A percentile compares a stretch with the other conserved stretches of the same genome.
These are phyloP conservation scores for Solanum megistacrolobum DNA, from an alignment of 257 asterid genomes.

Conservation along the genomic window DNA sequence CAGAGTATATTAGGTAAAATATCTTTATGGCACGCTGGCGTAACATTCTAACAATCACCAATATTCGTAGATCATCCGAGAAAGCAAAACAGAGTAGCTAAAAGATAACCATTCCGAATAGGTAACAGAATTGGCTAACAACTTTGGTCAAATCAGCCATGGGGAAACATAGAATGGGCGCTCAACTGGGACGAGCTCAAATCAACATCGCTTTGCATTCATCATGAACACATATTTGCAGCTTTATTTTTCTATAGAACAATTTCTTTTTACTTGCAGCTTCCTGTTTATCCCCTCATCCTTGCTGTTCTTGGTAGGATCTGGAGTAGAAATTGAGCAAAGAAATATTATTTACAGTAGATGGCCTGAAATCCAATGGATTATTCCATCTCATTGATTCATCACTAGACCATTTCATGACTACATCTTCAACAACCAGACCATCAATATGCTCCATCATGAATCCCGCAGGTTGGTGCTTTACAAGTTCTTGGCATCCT, in stretches of 20 bases:
- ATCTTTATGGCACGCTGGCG: background rate
- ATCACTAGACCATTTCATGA: slow-evolving; percentile 48
- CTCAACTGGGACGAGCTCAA: background rate
- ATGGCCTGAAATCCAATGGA: slow-evolving; percentile 78
- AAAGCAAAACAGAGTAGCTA: background rate
- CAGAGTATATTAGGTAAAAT: too few species aligned
- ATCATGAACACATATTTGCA: background rate
- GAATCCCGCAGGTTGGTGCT: slow-evolving; percentile 73
- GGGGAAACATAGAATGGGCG: background rate
- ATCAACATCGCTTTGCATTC: background rate
- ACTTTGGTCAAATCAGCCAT: background rate
- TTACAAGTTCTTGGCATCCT: slow-evolving; percentile 77
- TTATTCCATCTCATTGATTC: slow-evolving; percentile 48
- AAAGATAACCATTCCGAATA: background rate
- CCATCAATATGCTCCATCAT: slow-evolving; percentile 89
- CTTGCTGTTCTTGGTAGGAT: slow-evolving; percentile 8
- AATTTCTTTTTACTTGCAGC: background rate
- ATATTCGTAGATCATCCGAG: background rate
- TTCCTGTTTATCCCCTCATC: slow-evolving; percentile 1
- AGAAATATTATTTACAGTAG: slow-evolving; percentile 66
- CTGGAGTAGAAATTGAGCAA: slow-evolving; percentile 57
- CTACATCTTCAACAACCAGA: slow-evolving; percentile 45
- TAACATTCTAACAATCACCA: background rate
- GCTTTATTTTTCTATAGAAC: background rate
- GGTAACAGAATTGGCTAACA: background rate